These are phyloP conservation scores for Chaetothyriales sp. DNA, from an alignment of 2,329 filamentous ascomycete genomes.

Conservation along the genomic window DNA sequence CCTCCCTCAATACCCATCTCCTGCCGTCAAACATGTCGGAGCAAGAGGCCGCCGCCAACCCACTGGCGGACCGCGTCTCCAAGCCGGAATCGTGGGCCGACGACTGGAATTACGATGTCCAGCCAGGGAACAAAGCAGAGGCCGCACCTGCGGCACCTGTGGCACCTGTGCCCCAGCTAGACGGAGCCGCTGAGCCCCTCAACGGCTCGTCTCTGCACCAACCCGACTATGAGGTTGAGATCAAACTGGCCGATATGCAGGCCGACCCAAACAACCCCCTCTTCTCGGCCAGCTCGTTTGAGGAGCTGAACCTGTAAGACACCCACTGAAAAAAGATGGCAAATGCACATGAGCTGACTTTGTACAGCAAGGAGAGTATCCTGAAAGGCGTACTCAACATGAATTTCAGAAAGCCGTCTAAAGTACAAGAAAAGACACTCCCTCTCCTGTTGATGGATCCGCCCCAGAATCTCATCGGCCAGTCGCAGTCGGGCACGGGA, in stretches of 20 bases:
- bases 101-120: slow-evolving; percentile 29
- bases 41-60: slow-evolving; percentile 22
- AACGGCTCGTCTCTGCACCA: slow-evolving; percentile 46
- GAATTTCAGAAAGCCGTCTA: slow-evolving; percentile 88
- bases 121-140: slow-evolving; percentile 7
- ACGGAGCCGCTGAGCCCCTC: slow-evolving; percentile 25
- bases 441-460: slow-evolving; percentile 76
- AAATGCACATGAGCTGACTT: not conserved
- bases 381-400: slow-evolving; percentile 63
- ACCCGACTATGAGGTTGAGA: slow-evolving; percentile 73
- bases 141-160: too few relatives aligned
- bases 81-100: slow-evolving; percentile 22
- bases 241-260: slow-evolving; percentile 82
- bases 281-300: slow-evolving; percentile 68
- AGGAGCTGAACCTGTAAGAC: slow-evolving; percentile 73
- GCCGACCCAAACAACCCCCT: slow-evolving; percentile 74
- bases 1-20: not conserved
- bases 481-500: slow-evolving; percentile 97
- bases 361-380: slow-evolving; percentile 30
- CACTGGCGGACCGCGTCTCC: slow-evolving; percentile 35
- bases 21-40: slow-evolving; percentile 24
- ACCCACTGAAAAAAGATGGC: not conserved
- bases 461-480: slow-evolving; percentile 87
- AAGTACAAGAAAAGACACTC: slow-evolving; percentile 90
- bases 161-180: slow-evolving; percentile 19